phyloP scores from a whole-genome alignment of 192 early-diverging fungal species.

The Coemansia sp. region DNA sequence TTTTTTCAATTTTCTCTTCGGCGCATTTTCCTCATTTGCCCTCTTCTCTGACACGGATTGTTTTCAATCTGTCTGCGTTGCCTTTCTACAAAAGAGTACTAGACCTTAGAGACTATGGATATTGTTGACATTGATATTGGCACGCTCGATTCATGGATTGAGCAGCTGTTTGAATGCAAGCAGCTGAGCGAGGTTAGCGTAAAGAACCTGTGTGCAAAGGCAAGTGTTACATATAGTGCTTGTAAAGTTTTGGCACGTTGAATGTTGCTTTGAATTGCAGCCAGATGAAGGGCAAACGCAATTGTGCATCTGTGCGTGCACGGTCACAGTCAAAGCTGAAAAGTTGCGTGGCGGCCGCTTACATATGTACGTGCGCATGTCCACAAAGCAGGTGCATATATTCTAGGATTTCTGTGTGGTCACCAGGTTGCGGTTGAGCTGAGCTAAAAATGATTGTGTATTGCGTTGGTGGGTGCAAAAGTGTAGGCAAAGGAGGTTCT shows the following conservation, averaged over 20 bases:
- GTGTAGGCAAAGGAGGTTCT: constrained; percentile 92
- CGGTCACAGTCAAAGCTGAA: neutral
- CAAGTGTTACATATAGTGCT: constrained; percentile 37
- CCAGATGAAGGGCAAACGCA: constrained; percentile 16
- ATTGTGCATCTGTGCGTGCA: neutral
- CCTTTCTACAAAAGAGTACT: constrained; percentile 14
- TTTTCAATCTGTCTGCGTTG: neutral
- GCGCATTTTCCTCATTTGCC: constrained; percentile 1
- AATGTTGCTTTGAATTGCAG: neutral
- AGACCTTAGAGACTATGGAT: constrained; percentile 31
- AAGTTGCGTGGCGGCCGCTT: neutral
- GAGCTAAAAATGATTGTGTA: neutral
- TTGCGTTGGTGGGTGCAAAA: constrained; percentile 2
- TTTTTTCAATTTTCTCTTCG: neutral
- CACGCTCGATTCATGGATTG: constrained; percentile 92
- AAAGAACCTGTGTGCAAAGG: constrained; percentile 97
- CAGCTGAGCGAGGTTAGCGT: constrained; percentile 92
- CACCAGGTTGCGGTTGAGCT: constrained; percentile 1
- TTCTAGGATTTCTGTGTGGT: neutral
- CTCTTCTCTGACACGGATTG: neutral
- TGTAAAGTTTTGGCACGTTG: constrained; percentile 1
- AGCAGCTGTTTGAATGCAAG: constrained; percentile 89
- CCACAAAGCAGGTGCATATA: neutral
- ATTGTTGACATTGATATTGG: constrained; percentile 66
- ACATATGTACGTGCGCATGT: constrained; percentile 1